These are phyloP conservation scores for Akebia trifoliata DNA, from an alignment of 164 flowering plant genomes.

Conservation along the genomic window DNA sequence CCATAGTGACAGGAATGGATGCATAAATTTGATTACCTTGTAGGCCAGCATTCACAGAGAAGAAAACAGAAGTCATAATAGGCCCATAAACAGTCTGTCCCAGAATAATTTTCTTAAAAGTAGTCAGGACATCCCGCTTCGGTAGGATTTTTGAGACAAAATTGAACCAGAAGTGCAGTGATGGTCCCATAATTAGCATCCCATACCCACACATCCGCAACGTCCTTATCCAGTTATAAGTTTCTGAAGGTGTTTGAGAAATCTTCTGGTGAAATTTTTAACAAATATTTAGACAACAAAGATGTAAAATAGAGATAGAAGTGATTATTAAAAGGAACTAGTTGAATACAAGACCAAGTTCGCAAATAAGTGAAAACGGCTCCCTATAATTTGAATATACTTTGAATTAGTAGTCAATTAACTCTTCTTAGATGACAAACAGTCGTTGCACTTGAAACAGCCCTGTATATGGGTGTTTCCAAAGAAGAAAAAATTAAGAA, in stretches of 20 bases:
- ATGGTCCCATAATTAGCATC: constrained; percentile 68
- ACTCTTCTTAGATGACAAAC: neutral
- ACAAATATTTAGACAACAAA: neutral
- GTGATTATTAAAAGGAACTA: neutral
- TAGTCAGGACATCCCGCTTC: constrained; percentile 53
- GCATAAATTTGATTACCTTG: constrained; percentile 52
- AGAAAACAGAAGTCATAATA: constrained; percentile 59
- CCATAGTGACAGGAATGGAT: neutral
- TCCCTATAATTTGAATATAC: neutral
- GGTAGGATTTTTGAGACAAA: constrained; percentile 72
- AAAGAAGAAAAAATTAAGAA: too few relatives aligned
- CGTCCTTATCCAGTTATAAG: constrained; percentile 67
- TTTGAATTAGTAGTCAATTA: neutral
- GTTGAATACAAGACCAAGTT: neutral
- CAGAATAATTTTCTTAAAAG: constrained; percentile 72
- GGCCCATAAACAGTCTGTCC: constrained; percentile 86
- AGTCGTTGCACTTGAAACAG: too few relatives aligned
- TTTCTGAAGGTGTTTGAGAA: constrained; percentile 31
- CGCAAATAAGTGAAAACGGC: neutral
- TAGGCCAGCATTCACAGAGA: constrained; percentile 65
- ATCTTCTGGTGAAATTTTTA: constrained; percentile 41
- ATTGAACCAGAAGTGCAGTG: constrained; percentile 87
- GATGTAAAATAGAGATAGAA: neutral
- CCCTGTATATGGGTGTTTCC: too few relatives aligned
- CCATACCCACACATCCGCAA: constrained; percentile 85